These are phyloP conservation scores for Wilcoxina mikolae DNA, from an alignment of 495 filamentous ascomycete species.

Conservation along the genomic window DNA sequence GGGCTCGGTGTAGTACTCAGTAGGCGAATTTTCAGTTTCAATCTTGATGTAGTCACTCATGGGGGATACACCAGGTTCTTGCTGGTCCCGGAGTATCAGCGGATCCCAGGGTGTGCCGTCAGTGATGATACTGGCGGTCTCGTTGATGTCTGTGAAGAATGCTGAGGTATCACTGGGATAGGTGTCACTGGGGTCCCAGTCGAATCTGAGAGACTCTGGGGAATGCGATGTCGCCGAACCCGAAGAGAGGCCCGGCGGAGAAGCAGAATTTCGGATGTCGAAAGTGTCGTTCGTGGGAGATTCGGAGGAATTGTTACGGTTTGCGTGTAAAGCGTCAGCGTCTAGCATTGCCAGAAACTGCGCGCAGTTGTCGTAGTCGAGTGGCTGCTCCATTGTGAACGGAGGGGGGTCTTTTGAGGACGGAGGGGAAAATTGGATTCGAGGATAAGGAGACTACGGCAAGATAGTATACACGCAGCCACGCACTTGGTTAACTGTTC, in stretches of 20 bases:
- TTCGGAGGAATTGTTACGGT: constrained; percentile 16
- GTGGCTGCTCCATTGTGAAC: constrained; percentile 20
- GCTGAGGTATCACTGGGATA: constrained; percentile 15
- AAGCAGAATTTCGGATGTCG: constrained; percentile 20
- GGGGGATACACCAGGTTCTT: constrained; percentile 18
- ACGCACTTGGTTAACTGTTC: not conserved
- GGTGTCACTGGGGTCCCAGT: constrained; percentile 22
- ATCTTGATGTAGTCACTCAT: constrained; percentile 29
- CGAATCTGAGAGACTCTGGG: constrained; percentile 26
- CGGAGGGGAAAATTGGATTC: not conserved
- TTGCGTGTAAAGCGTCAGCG: constrained; percentile 18
- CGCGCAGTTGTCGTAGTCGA: constrained; percentile 27
- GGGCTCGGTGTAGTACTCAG: constrained; percentile 11
- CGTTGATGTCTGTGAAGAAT: constrained; percentile 23
- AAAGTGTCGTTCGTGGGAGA: constrained; percentile 17
- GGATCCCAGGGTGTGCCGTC: constrained; percentile 19
- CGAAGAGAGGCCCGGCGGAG: constrained; percentile 27
- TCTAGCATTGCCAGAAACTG: constrained; percentile 29
- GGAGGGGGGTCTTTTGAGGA: constrained; percentile 26
- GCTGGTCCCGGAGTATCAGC: constrained; percentile 18
- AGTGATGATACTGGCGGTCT: constrained; percentile 14
- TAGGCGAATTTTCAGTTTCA: constrained; percentile 21
- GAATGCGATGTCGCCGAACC: constrained; percentile 28
- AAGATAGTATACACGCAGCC: constrained; percentile 2
- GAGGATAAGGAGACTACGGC: constrained; percentile 1